These are phyloP conservation scores for Acer yangbiense DNA, from an alignment of 345 rosid species.

Conservation along the genomic window DNA sequence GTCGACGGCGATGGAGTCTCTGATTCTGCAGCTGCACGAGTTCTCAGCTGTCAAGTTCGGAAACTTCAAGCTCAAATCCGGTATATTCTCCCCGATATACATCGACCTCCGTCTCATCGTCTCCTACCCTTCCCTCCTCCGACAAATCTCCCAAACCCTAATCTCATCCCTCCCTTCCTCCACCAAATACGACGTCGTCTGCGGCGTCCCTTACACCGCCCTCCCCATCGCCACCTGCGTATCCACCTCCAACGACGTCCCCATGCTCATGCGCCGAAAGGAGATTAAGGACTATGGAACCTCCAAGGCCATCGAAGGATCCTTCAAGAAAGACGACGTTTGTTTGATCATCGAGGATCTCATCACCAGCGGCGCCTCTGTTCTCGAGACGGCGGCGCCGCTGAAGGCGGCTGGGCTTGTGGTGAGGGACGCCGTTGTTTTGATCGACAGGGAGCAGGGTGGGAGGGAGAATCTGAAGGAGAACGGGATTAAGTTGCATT, in stretches of 20 bases:
- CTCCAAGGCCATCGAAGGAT: conserved; percentile 82
- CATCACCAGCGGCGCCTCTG: conserved; percentile 89
- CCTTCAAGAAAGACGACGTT: conserved; percentile 49
- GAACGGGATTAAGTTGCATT: conserved; percentile 76
- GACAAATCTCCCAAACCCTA: conserved; percentile 69
- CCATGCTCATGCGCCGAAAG: conserved; percentile 95
- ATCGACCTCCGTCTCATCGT: conserved; percentile 95
- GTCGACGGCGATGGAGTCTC: conserved; percentile 60
- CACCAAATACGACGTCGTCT: conserved; percentile 59
- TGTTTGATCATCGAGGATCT: conserved; percentile 84
- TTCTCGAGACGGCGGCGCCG: conserved; percentile 88
- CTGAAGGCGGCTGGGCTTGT: conserved; percentile 71
- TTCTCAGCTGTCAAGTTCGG: conserved; percentile 93
- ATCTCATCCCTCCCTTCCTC: conserved; percentile 66
- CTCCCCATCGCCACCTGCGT: conserved; percentile 87
- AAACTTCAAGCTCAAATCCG: conserved; percentile 88
- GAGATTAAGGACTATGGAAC: conserved; percentile 91
- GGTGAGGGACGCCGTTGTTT: conserved; percentile 86
- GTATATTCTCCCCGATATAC: conserved; percentile 89
- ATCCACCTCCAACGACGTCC: conserved; percentile 60
- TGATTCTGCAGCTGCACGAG: conserved; percentile 83
- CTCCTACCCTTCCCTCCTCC: conserved; percentile 78
- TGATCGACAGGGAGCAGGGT: conserved; percentile 92
- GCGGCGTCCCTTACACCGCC: conserved; percentile 97
- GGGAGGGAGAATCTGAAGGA: conserved; percentile 81